phyloP scores from a whole-genome alignment of 345 rosid species.

The Citrus sinensis region DNA sequence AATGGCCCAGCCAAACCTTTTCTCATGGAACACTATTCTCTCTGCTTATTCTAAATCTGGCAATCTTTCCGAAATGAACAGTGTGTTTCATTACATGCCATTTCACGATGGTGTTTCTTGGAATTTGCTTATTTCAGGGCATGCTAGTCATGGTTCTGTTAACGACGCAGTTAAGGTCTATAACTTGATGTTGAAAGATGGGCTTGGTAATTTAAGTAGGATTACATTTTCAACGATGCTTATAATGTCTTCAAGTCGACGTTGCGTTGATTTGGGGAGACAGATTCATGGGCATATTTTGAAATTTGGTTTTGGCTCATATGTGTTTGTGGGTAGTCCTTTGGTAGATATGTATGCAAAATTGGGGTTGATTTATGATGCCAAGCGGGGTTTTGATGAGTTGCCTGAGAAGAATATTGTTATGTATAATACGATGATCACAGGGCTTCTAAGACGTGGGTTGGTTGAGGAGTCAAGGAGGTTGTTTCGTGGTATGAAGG shows the following conservation, averaged over 20 bases:
- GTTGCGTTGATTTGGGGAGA: conserved; percentile 47
- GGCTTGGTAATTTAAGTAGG: conserved; percentile 46
- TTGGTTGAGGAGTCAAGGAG: conserved; percentile 54
- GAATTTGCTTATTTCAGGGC: conserved; percentile 80
- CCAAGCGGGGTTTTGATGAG: conserved; percentile 55
- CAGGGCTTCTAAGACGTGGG: conserved; percentile 62
- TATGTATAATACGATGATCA: conserved; percentile 68
- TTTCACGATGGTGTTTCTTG: conserved; percentile 69
- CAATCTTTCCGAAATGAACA: conserved; percentile 42
- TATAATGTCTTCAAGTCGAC: conserved; percentile 45
- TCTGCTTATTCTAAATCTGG: conserved; percentile 75
- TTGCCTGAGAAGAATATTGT: conserved; percentile 52
- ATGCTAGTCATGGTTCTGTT: conserved; percentile 43
- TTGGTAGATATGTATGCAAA: conserved; percentile 85
- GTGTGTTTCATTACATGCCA: conserved; percentile 55
- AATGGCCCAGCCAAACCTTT: conserved; percentile 54
- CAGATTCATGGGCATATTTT: conserved; percentile 75
- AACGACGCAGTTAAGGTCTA: conserved; percentile 52
- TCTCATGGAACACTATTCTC: conserved; percentile 86
- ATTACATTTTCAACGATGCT: conserved; percentile 79
- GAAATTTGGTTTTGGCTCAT: conserved; percentile 61
- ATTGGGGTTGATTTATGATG: conserved; percentile 52
- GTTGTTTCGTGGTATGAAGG: conserved; percentile 57
- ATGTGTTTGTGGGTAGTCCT: conserved; percentile 65
- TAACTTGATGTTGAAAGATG: conserved; percentile 63